Conservation (phyloP, 805 yeast species). For the Kodamaea restingae region DNA sequence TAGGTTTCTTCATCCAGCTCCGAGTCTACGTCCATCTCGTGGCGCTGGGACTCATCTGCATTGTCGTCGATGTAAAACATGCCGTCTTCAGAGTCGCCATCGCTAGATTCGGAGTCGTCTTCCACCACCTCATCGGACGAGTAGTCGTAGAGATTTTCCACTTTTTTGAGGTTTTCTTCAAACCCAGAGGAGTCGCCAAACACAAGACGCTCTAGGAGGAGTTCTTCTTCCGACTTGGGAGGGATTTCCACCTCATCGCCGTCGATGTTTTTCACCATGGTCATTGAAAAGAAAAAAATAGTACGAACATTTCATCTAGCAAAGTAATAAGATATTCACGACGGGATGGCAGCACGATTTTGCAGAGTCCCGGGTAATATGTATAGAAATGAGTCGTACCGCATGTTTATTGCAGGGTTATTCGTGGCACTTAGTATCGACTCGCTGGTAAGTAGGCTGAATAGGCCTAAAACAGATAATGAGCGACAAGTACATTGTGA, state of each 20-base stretch:
- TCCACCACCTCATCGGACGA: slow-evolving; percentile 33
- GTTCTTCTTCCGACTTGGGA: slow-evolving; percentile 82
- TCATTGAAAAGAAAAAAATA: slow-evolving; percentile 1
- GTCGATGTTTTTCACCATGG: slow-evolving; percentile 12
- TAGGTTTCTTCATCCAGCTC: slow-evolving; percentile 33
- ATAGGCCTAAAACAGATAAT: too few species aligned
- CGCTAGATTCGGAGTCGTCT: slow-evolving; percentile 1
- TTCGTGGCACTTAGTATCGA: too few species aligned
- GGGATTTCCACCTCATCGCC: slow-evolving; percentile 38
- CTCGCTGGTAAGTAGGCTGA: too few species aligned
- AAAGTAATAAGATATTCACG: too few species aligned
- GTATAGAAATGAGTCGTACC: too few species aligned
- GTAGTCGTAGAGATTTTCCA: slow-evolving; percentile 53
- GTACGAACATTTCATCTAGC: too few species aligned
- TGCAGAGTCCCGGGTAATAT: too few species aligned
- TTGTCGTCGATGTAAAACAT: slow-evolving; percentile 44
- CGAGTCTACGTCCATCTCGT: slow-evolving; percentile 12
- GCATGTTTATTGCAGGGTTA: too few species aligned
- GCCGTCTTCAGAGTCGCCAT: slow-evolving; percentile 28
- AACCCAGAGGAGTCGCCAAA: slow-evolving; percentile 85
- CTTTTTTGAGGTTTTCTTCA: slow-evolving; percentile 56
- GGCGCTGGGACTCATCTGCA: slow-evolving; percentile 28
- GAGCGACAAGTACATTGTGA: too few species aligned
- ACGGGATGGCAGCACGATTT: too few species aligned
- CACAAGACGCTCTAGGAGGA: slow-evolving; percentile 72